phyloP scores from a whole-genome alignment of 805 yeast species.

The Wickerhamia fluorescens region DNA sequence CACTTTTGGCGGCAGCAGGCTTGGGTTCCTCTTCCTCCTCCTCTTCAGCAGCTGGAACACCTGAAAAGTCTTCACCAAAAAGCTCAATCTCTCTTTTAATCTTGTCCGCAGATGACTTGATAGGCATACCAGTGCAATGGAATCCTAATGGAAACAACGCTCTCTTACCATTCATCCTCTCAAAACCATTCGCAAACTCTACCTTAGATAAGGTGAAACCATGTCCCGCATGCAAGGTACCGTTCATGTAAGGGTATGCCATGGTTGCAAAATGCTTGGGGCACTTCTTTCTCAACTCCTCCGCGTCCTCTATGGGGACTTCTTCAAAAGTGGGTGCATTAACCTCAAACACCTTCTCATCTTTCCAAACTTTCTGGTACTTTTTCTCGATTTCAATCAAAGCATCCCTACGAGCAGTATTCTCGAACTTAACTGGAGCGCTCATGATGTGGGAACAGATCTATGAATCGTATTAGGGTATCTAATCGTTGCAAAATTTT shows the following conservation, averaged over 20 bases:
- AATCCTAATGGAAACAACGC: constrained; percentile 95
- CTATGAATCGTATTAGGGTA: no score
- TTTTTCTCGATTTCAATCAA: constrained; percentile 82
- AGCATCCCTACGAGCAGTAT: constrained; percentile 93
- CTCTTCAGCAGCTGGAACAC: constrained; percentile 57
- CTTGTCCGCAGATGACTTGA: constrained; percentile 92
- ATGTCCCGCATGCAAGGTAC: constrained; percentile 97
- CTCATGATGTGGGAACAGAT: constrained; percentile 26
- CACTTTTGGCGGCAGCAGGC: constrained; percentile 37
- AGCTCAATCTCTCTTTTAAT: constrained; percentile 84
- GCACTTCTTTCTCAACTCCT: constrained; percentile 65
- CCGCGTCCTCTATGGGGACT: constrained; percentile 39
- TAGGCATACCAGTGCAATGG: constrained; percentile 99
- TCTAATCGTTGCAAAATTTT: no score
- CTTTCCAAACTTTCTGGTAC: constrained; percentile 83
- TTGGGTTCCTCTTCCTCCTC: constrained; percentile 24
- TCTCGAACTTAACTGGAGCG: constrained; percentile 36
- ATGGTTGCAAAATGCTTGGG: constrained; percentile 89
- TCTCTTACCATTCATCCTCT: constrained; percentile 88
- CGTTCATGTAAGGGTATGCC: constrained; percentile 99
- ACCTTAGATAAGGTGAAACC: constrained; percentile 90
- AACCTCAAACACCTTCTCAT: constrained; percentile 77
- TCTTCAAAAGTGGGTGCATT: constrained; percentile 81
- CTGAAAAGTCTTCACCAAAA: constrained; percentile 76
- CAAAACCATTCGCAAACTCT: constrained; percentile 88